A percentile compares a stretch with the other conserved stretches of the same genome.
These are phyloP conservation scores for Tricholoma hemisulphureum DNA, from an alignment of 768 basidiomycete species.

Conservation along the genomic window DNA sequence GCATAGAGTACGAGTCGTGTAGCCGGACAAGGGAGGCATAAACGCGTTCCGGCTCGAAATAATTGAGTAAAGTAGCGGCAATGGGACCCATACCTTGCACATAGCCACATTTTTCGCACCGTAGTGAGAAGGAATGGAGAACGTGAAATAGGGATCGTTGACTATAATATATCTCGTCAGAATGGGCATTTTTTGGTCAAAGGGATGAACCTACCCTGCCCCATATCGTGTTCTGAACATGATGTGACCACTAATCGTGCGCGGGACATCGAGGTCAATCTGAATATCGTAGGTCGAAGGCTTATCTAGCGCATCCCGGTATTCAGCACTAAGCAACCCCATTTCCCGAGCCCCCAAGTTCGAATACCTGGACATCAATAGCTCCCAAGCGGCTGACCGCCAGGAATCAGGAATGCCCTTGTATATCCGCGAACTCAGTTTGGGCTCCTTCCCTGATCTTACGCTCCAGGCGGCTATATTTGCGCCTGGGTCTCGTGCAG, in stretches of 20 bases:
- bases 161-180: slow-evolving; percentile 35
- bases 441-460: slow-evolving; percentile 60
- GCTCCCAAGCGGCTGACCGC: slow-evolving; percentile 90
- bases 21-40: slow-evolving; percentile 84
- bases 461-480: slow-evolving; percentile 76
- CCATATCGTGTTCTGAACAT: slow-evolving; percentile 96
- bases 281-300: slow-evolving; percentile 92
- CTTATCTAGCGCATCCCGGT: slow-evolving; percentile 65
- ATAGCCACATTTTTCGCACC: slow-evolving; percentile 87
- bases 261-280: slow-evolving; percentile 95
- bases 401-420: slow-evolving; percentile 98
- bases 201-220: slow-evolving; percentile 64
- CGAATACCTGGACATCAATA: slow-evolving; percentile 62
- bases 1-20: slow-evolving; percentile 86
- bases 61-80: slow-evolving; percentile 90
- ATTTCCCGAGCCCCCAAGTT: slow-evolving; percentile 46
- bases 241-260: slow-evolving; percentile 93
- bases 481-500: slow-evolving; percentile 67
- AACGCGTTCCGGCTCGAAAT: slow-evolving; percentile 86
- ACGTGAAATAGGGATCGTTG: slow-evolving; percentile 96
- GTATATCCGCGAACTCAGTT: slow-evolving; percentile 75
- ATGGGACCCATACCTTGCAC: slow-evolving; percentile 99
- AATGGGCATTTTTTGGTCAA: slow-evolving; percentile 3
- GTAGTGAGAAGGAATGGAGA: slow-evolving; percentile 85
- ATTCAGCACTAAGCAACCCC: slow-evolving; percentile 44